Base-by-base conservation (phyloP, 2,329 filamentous ascomycete genomes). In the Monosporascus sp. region DNA sequence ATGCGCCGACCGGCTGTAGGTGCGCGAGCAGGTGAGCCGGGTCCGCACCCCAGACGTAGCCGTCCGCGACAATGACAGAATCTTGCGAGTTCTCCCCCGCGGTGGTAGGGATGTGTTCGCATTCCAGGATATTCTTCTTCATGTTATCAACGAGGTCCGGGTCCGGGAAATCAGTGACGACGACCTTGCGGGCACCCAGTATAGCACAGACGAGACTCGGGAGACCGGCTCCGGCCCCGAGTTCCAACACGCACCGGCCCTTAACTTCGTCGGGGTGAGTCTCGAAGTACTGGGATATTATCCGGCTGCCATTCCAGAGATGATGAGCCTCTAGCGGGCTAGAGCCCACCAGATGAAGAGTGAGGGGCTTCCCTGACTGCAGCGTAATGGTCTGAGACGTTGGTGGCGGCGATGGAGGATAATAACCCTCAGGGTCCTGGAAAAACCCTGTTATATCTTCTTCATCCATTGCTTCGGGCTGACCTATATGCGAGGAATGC, bases 81-180 rank as follows among this genome's bases (percentile, higher is more conserved):
- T 66, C 59, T 41, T 74, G 68, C 17, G 55, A 55, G 3, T 57
- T 47, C 24, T 55, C 55, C 27, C 58, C 54, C 31, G 52, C 40
- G 14, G 37, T 60, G 14, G 37, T 60, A 52, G 68, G 59, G 50
- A 75, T 62, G 57, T 75, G 65, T 58, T 74, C 68, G 68, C 79
- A 79, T 68, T 81, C 73, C 59, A 79, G 68, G 55, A 95, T 85
- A 68, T 97, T 97, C 69, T 83, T 81, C 61, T 80, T 80, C 70
- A 97, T 84, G 64, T 90, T 95, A 20, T 80, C 77, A 24, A 97
- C 78, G n/a, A 97, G 77, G 22, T 95, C 90, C 41, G 79, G 77
- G 69, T 97, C 92, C 0, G 91, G 90, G 68, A 91, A 97, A 70
- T 97, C 92, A 7, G 91, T 96, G 61, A 93, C 85, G 9, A 97